Evolutionary conservation across 345 rosid species (phyloP), one percentile per base, ranked within the genome.

Genomic region (Euphorbia peplus): DNA sequence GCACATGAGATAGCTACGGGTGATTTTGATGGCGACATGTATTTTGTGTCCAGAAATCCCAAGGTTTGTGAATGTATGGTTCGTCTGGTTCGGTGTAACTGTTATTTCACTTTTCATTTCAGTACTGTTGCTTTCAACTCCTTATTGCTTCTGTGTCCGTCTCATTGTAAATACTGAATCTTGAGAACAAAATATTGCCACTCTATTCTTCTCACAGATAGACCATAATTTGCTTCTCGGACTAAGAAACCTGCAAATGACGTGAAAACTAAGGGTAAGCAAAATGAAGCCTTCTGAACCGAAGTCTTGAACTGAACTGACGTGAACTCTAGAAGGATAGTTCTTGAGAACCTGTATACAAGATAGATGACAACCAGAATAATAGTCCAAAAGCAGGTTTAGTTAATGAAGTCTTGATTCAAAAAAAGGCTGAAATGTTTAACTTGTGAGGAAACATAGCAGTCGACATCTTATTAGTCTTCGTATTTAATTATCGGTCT

Each of bases 1-100:
- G 92, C 88, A 0, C 96, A 90, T 70, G 96, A 89, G 75, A 89
- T 93, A 13, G 93, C 90, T 3, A 84, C 87, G 9, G 95, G 92
- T 29, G 98, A 93, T 64, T 90, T 72, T 61, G 96, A 93, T 72
- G 96, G 96, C 8, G 96, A 93, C 67, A 50, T 67, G 87, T 93
- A 82, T 64, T 90, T 90, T 67, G 77, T 93, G 26, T 88, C 97
- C 30, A 76, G 81, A 83, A 87, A 88, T 65, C 86, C 83, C 2
- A 78, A 89, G 96, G 98, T 90, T 57, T 57, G 61, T 25, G 61
- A 25, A 13, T 26, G 14, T 26, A 35, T 57, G 61, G n/a, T 12
- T 57, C 28, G 37, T 29, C 18, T 52, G 5, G 55, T 22, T 52
- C n/a, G 13, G 26, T n/a, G 1, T 22, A 48, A 8, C 42, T 48